Evolutionary conservation across 768 basidiomycete species (phyloP), one percentile per base, ranked within the genome.

Genomic region (Tricholoma sp.): DNA sequence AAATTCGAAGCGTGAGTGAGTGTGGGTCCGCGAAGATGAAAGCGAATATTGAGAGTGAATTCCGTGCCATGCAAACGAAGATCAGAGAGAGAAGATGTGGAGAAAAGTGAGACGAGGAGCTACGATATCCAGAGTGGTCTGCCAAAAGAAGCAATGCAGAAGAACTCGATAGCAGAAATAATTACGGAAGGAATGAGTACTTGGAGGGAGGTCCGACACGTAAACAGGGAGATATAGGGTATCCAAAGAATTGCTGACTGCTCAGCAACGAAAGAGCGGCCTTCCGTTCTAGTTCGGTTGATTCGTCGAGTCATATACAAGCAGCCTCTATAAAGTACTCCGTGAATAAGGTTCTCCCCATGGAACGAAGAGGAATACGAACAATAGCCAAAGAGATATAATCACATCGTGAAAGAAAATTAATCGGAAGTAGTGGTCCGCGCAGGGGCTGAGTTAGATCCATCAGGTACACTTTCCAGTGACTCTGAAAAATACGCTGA

Each of bases 1-100:
- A 31, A 18, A 50, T 50, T 27, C 27, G 37, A 50, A 37, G 16
- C n/a, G 35, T 29, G 51, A 56, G 55, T 57, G 62, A 63, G 50
- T 50, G 59, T 61, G 50, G 39, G 47, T 34, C 34, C 49, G 50
- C 47, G n/a, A 22, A 45, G 4, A 32, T 46, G 19, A 51, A 46
- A 32, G 32, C 55, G 27, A 43, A 11, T 19, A 55, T 47, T 32
- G 18, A 37, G 7, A 27, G 41, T 21, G 9, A 19, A 52, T 52
- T 52, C 29, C 43, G 24, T 53, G 37, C 16, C 16, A 35, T 31
- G 24, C 12, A 18, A 49, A 52, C 35, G 50, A 51, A 43, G 47
- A 50, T 12, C 29, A 55, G 24, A 52, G 31, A 46, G 35, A 35
- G 29, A 29, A 16, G 16, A n/a, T 31, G 27, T 31, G 31, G 16